Percentiles rank a stretch among this genome's conserved stretches.
Evolutionary conservation across 805 yeast genomes (phyloP).

Genomic region (Sugiyamaella chiloensis): DNA sequence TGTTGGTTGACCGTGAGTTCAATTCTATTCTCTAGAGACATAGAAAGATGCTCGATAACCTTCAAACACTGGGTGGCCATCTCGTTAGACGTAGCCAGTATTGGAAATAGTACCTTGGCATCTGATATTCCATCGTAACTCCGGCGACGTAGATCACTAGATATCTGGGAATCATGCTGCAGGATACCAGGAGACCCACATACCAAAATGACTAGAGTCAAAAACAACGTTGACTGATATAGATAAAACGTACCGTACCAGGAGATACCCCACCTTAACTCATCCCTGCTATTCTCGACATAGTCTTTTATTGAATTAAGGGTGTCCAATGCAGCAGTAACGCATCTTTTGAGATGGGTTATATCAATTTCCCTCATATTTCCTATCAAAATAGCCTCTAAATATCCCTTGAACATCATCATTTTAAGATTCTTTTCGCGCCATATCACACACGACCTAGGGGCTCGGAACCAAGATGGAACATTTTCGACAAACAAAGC

Average conservation of each 20-base stretch:
- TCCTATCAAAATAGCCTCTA: conserved; percentile 44
- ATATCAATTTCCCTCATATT: conserved; percentile 15
- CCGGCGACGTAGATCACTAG: background rate
- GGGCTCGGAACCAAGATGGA: conserved; percentile 54
- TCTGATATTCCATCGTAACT: background rate
- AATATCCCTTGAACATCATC: conserved; percentile 49
- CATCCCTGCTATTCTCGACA: conserved; percentile 28
- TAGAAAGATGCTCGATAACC: background rate
- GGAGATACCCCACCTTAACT: conserved; percentile 38
- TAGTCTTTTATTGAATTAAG: conserved; percentile 39
- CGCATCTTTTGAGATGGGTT: conserved; percentile 30
- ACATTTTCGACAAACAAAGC: conserved; percentile 27
- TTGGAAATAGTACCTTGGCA: background rate
- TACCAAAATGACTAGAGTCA: conserved; percentile 30
- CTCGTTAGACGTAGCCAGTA: conserved; percentile 1
- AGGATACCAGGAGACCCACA: background rate
- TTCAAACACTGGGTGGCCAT: background rate
- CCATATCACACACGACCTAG: conserved; percentile 52
- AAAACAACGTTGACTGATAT: conserved; percentile 45
- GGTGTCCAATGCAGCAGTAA: conserved; percentile 46
- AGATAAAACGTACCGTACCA: conserved; percentile 60
- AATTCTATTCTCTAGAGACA: background rate
- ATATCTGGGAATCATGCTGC: background rate
- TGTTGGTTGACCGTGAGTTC: background rate
- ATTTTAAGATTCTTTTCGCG: conserved; percentile 51